Conservation (phyloP, 345 rosid genomes). For the Cochlearia excelsa region DNA sequence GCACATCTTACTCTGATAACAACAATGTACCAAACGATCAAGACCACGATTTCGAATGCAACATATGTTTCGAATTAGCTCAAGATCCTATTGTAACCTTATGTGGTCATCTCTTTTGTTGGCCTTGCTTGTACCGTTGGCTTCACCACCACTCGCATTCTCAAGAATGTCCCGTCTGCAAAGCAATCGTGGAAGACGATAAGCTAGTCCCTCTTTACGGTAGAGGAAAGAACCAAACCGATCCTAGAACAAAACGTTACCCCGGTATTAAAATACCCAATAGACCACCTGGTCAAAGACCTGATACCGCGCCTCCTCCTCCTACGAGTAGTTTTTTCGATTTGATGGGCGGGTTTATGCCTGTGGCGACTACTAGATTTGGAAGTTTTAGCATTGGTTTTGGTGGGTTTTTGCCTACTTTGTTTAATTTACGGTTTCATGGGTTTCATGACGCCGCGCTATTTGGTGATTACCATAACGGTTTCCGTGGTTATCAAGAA, state of each 20-base stretch:
- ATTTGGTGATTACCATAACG: conserved; percentile 52
- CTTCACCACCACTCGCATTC: conserved; percentile 73
- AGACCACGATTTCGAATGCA: conserved; percentile 86
- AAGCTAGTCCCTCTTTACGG: conserved; percentile 96
- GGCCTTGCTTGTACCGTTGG: conserved; percentile 94
- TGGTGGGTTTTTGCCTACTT: conserved; percentile 74
- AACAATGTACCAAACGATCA: conserved; percentile 47
- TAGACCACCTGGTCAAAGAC: conserved; percentile 75
- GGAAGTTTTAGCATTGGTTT: conserved; percentile 73
- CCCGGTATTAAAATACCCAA: conserved; percentile 65
- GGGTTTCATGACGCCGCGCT: conserved; percentile 66
- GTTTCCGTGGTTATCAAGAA: conserved; percentile 54
- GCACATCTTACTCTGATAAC: conserved; percentile 41
- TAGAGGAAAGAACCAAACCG: conserved; percentile 72
- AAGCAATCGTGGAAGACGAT: conserved; percentile 83
- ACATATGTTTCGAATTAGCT: conserved; percentile 89
- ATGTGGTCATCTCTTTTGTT: conserved; percentile 89
- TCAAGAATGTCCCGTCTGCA: conserved; percentile 94
- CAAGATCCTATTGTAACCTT: conserved; percentile 86
- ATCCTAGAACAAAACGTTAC: conserved; percentile 68
- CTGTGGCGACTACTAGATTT: conserved; percentile 58
- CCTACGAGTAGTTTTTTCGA: conserved; percentile 55
- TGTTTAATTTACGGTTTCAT: conserved; percentile 69
- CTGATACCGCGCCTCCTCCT: conserved; percentile 63
- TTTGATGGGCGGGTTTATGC: conserved; percentile 68